Conservation (phyloP, 139 green algal genomes). For the Deuterostichococcus epilithicus region DNA sequence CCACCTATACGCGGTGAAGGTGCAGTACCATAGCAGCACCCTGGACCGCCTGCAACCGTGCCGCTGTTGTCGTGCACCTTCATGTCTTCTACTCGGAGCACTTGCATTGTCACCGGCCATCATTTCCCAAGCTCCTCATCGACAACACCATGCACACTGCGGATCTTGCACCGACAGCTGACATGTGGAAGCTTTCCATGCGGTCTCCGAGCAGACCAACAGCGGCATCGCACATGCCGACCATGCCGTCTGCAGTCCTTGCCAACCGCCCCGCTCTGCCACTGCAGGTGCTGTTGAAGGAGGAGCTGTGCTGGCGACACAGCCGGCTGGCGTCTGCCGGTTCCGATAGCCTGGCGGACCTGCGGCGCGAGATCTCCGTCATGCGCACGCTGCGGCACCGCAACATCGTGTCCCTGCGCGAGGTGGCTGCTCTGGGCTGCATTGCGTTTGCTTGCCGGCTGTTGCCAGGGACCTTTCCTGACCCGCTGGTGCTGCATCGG, state of each 20-base stretch:
- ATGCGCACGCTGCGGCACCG: conserved; percentile 83
- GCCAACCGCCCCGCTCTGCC: background rate
- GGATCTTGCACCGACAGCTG: no score
- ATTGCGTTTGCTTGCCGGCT: conserved; percentile 7
- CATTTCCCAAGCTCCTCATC: no score
- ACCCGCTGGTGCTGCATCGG: background rate
- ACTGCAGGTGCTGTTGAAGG: conserved; percentile 47
- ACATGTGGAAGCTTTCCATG: no score
- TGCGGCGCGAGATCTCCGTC: conserved; percentile 82
- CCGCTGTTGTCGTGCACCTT: no score
- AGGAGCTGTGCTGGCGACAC: conserved; percentile 17
- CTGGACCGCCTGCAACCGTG: no score
- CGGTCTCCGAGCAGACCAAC: no score
- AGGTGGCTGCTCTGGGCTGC: conserved; percentile 44
- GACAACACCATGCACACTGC: no score
- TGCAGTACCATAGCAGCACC: background rate
- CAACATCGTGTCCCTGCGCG: conserved; percentile 55
- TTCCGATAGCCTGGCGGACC: conserved; percentile 53
- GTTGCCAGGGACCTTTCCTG: background rate
- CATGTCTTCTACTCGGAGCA: no score
- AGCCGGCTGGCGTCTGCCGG: background rate
- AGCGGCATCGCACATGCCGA: no score
- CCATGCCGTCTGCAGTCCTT: background rate
- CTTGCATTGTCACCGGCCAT: no score
- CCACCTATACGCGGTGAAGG: conserved; percentile 79